A percentile compares a stretch with the other conserved stretches of the same genome.
Evolutionary conservation across 2,329 filamentous ascomycete genomes (phyloP).

Genomic region (Diaporthe sp.): DNA sequence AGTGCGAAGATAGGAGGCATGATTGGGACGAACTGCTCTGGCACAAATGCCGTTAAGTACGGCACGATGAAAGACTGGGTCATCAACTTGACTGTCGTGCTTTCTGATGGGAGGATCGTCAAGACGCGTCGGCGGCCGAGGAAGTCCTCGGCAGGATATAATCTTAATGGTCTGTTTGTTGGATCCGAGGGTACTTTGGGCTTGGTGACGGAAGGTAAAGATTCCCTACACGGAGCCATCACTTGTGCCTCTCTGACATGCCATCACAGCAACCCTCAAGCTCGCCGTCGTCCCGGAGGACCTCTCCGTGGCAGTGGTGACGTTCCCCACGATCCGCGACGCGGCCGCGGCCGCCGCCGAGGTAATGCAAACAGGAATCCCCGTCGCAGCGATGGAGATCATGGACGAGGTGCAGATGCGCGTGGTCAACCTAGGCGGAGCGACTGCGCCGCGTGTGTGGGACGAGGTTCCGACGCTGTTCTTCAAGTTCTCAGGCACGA

Average conservation of each 20-base stretch:
- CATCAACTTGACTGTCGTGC: slow-evolving; percentile 84
- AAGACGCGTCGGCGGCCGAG: slow-evolving; percentile 83
- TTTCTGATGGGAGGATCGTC: slow-evolving; percentile 83
- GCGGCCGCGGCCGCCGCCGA: slow-evolving; percentile 81
- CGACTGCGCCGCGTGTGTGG: slow-evolving; percentile 78
- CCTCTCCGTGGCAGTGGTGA: slow-evolving; percentile 83
- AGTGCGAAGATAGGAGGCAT: slow-evolving; percentile 85
- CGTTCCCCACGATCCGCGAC: slow-evolving; percentile 82
- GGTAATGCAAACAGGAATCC: slow-evolving; percentile 82
- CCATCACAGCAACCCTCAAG: slow-evolving; percentile 75
- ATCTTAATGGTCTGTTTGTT: slow-evolving; percentile 84
- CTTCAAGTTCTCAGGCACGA: slow-evolving; percentile 88
- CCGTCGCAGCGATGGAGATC: slow-evolving; percentile 82
- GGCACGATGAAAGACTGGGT: slow-evolving; percentile 89
- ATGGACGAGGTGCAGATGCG: slow-evolving; percentile 93
- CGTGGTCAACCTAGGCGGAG: slow-evolving; percentile 81
- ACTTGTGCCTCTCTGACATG: slow-evolving; percentile 41
- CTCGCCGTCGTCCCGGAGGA: slow-evolving; percentile 82
- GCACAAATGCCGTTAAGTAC: slow-evolving; percentile 85
- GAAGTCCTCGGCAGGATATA: slow-evolving; percentile 87
- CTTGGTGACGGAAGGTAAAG: slow-evolving; percentile 78
- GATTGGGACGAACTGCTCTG: slow-evolving; percentile 84
- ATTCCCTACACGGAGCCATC: not conserved
- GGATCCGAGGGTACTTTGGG: slow-evolving; percentile 87
- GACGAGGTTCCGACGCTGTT: slow-evolving; percentile 83